Evolutionary conservation across 108 stramenopile species (phyloP).

Genomic region (Nannochloropsis salina): DNA sequence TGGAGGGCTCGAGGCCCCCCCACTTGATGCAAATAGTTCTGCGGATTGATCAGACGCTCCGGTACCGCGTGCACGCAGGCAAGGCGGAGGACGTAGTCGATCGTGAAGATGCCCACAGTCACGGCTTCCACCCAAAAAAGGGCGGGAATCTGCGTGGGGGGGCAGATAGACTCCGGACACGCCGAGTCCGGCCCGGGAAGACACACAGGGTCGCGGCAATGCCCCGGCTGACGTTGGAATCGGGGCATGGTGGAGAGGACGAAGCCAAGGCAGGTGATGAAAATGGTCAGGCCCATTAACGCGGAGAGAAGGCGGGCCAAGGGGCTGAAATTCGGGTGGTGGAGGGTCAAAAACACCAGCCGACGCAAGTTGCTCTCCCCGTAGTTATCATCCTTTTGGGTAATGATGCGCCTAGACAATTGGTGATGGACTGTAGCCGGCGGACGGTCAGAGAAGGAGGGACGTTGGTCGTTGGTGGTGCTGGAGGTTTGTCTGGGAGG

Average conservation of each 20-base stretch:
- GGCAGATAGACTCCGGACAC: neutral
- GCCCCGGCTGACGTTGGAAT: neutral
- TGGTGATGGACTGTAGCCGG: too few species aligned
- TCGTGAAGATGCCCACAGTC: neutral
- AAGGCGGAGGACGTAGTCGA: neutral
- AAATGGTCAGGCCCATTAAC: neutral
- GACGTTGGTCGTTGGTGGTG: too few species aligned
- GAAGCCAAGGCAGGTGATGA: conserved; percentile 17
- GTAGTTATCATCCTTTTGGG: neutral
- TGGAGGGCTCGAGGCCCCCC: neutral
- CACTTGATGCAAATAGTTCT: neutral
- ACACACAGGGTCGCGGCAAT: neutral
- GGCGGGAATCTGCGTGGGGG: neutral
- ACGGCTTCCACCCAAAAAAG: neutral
- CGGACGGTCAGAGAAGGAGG: too few species aligned
- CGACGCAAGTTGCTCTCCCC: neutral
- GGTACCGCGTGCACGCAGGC: neutral
- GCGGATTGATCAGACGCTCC: neutral
- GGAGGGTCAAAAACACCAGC: neutral
- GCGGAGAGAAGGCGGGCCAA: neutral
- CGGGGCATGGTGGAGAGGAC: conserved; percentile 17
- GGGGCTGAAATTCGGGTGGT: conserved; percentile 3
- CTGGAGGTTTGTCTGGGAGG: too few species aligned
- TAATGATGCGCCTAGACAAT: too few species aligned
- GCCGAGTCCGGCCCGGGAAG: neutral